phyloP scores from a whole-genome alignment of 2,329 filamentous ascomycete species.

The Apiospora sp. region DNA sequence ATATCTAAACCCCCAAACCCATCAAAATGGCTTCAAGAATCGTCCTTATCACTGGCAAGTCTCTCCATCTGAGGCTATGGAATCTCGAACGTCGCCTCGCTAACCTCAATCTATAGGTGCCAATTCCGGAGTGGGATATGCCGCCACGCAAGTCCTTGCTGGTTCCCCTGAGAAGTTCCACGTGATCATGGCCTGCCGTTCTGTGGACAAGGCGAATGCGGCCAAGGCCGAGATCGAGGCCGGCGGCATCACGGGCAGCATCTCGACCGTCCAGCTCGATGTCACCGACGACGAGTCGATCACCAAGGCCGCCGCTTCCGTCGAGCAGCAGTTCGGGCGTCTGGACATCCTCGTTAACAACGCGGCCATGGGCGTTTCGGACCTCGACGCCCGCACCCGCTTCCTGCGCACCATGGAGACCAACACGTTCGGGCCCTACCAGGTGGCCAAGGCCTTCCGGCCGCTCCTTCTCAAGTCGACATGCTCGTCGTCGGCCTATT shows the following conservation, averaged over 20 bases:
- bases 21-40: not conserved
- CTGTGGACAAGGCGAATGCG: slow-evolving; percentile 44
- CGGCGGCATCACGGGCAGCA: slow-evolving; percentile 55
- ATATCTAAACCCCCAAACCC: not conserved
- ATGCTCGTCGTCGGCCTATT: slow-evolving; percentile 36
- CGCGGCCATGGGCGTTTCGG: slow-evolving; percentile 58
- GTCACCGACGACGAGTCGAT: slow-evolving; percentile 63
- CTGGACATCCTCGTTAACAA: slow-evolving; percentile 67
- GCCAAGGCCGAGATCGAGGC: slow-evolving; percentile 50
- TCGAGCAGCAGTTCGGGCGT: slow-evolving; percentile 52
- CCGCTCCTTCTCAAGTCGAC: slow-evolving; percentile 57
- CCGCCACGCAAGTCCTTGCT: slow-evolving; percentile 45
- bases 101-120: slow-evolving; percentile 39
- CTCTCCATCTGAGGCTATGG: not conserved
- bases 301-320: slow-evolving; percentile 51
- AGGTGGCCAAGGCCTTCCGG: slow-evolving; percentile 48
- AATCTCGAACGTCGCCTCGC: too few relatives aligned
- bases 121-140: slow-evolving; percentile 57
- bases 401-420: slow-evolving; percentile 57
- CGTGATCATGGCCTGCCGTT: slow-evolving; percentile 49
- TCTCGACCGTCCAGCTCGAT: slow-evolving; percentile 65
- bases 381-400: slow-evolving; percentile 47
- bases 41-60: slow-evolving; percentile 21
- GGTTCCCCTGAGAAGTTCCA: slow-evolving; percentile 48
- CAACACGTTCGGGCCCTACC: slow-evolving; percentile 57